These are phyloP conservation scores for Aquilaria malaccensis DNA, from an alignment of 345 rosid species.

Conservation along the genomic window DNA sequence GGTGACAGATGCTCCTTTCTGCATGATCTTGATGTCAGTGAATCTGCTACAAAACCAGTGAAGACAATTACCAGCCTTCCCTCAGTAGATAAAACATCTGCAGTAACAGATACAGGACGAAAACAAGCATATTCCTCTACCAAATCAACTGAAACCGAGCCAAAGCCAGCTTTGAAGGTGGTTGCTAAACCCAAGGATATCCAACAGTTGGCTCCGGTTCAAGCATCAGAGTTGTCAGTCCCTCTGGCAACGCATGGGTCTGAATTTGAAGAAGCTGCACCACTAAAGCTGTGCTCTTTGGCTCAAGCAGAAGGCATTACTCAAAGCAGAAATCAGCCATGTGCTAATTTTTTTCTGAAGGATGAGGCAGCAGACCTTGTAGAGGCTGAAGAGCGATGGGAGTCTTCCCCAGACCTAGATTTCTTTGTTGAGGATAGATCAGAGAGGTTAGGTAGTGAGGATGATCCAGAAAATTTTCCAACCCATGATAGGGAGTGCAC, in stretches of 20 bases:
- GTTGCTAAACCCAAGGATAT: conserved; percentile 9
- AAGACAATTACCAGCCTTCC: conserved; percentile 15
- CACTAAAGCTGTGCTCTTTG: conserved; percentile 15
- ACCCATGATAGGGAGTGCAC: conserved; percentile 21
- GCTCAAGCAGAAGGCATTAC: conserved; percentile 19
- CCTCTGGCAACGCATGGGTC: conserved; percentile 15
- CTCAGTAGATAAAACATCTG: conserved; percentile 12
- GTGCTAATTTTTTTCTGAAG: conserved; percentile 17
- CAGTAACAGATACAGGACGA: conserved; percentile 10
- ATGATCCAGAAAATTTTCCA: conserved; percentile 21
- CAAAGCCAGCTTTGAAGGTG: conserved; percentile 11
- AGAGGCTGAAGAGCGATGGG: conserved; percentile 36
- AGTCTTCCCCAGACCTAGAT: conserved; percentile 45
- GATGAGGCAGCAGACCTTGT: conserved; percentile 24
- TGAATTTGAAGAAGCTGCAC: conserved; percentile 17
- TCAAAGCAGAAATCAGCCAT: conserved; percentile 14
- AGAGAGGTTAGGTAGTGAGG: conserved; percentile 29
- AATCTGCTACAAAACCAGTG: conserved; percentile 15
- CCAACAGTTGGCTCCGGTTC: conserved; percentile 17
- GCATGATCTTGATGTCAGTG: conserved; percentile 29
- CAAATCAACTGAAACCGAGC: conserved; percentile 12
- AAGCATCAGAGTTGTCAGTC: conserved; percentile 11
- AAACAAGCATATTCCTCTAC: conserved; percentile 2
- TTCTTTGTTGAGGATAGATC: conserved; percentile 42
- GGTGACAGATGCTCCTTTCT: conserved; percentile 44